Base-by-base conservation (phyloP, 108 stramenopile genomes). In the Cyclostephanos tholiformis region DNA sequence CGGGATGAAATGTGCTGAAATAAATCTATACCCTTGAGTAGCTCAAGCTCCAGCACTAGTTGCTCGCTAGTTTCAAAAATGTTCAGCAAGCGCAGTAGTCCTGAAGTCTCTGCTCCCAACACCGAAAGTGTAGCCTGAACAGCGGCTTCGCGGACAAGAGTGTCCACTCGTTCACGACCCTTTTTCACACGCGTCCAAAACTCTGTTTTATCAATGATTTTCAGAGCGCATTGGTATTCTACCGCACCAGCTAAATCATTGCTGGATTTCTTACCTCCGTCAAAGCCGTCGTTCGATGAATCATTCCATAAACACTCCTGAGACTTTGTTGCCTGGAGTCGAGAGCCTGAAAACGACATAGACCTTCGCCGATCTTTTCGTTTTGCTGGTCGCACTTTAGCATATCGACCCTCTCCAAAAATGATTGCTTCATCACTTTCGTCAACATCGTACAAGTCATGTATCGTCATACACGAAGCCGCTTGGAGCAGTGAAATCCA, bases 141-240 rank as follows among this genome's bases (percentile, higher is more conserved):
- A 19, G 95, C 87, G 7, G 86, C 69, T 80, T 97, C 97, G 5
- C 97, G 78, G 1, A 96, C 94, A 53, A 97, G 69, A 2, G 97
- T 93, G 83, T 97, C 97, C 13, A 84, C 82, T 51, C 97, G 85
- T 80, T 97, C 97, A 67, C 79, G 69, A 16, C 88, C 91, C 67
- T 84, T 86, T n/a, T 86, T 80, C 26, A 96, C 96, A 16, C 88
- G 84, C 41, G 76, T 63, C 95, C 96, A 96, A 84, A 97, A 97
- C 55, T 91, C 85, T 55, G 72, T 83, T 82, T 97, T 97, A 79
- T 94, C 85, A 64, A 97, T 84, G 23, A 97, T 79, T 85, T 97
- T 96, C 14, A 97, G 48, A 1, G 96, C 96, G 49, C 91, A 85
- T 52, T 89, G 83, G 56, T 67, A 75, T 57, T 85, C 74, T n/a